Base-by-base conservation (phyloP, 2,329 filamentous ascomycete species). In the Ustulina deusta region DNA sequence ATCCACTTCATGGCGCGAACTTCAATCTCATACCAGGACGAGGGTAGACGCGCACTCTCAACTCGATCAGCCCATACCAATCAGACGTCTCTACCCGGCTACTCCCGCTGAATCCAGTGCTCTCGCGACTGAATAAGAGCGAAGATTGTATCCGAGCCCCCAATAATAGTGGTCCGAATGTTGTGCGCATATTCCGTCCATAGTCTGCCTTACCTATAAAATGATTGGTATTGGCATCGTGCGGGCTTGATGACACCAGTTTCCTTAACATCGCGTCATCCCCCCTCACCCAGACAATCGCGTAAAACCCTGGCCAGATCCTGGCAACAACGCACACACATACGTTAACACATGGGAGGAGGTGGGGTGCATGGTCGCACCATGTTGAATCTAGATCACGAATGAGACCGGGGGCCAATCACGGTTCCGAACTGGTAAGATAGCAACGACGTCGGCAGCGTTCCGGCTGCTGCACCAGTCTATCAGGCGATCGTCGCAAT, bases 211-310 rank as follows among this genome's bases (percentile, higher is more conserved):
- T 36, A 32, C 29, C 27, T 17, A 22, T n/a, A 6, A 34, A 20
- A 34, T n/a, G 34, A 48, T 51, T 51, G 49, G 46, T 54, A 29
- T 22, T 9, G 44, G 42, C 52, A 36, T 20, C 65, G 29, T n/a
- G n/a, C 20, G 15, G 13, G 2, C 17, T 42, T 27, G 48, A 68
- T 73, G 60, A 68, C 68, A 72, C 66, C 68, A 72, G 32, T 49
- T 59, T 66, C 7, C 38, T 56, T n/a, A 29, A 22, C 63, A 72
- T 73, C 67, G 58, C 72, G 69, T 66, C 66, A 73, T 52, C 48
- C 52, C 64, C 63, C 59, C 65, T 60, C 63, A 56, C 57, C 36
- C 25, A 51, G 38, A 38, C 17, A 59, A 57, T 36, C 68, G 54
- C 58, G 65, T 27, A 36, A 25, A 20, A 32, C 20, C 27, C 49